A percentile compares a stretch with the other conserved stretches of the same genome.
These are phyloP conservation scores for Millerozyma acaciae DNA, from an alignment of 805 yeast genomes.

Conservation along the genomic window DNA sequence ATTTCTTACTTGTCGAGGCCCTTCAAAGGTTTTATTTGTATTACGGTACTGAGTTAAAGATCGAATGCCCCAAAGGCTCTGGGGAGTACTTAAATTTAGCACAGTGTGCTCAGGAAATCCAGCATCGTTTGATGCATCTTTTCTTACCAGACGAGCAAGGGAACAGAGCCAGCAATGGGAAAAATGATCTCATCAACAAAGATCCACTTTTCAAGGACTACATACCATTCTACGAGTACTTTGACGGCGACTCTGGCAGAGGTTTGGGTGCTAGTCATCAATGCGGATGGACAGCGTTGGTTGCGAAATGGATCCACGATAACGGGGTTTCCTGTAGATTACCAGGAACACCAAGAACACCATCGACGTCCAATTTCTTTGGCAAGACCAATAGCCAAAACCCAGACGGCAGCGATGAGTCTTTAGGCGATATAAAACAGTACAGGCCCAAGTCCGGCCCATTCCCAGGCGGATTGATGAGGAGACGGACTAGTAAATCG, in stretches of 20 bases:
- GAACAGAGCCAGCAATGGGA: slow-evolving; percentile 77
- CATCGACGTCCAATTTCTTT: slow-evolving; percentile 22
- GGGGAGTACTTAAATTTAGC: slow-evolving; percentile 75
- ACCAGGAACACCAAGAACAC: slow-evolving; percentile 42
- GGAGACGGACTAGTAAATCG: slow-evolving; percentile 76
- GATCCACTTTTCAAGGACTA: slow-evolving; percentile 73
- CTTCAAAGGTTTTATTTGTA: slow-evolving; percentile 82
- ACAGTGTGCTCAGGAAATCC: slow-evolving; percentile 86
- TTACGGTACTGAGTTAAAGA: slow-evolving; percentile 80
- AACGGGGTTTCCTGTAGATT: slow-evolving; percentile 68
- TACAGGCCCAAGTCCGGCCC: slow-evolving; percentile 46
- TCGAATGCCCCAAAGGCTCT: slow-evolving; percentile 84
- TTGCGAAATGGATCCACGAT: slow-evolving; percentile 88
- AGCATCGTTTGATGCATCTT: slow-evolving; percentile 76
- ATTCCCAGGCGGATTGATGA: slow-evolving; percentile 49
- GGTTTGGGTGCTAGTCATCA: slow-evolving; percentile 94
- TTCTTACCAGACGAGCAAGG: slow-evolving; percentile 66
- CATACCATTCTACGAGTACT: slow-evolving; percentile 80
- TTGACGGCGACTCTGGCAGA: slow-evolving; percentile 92
- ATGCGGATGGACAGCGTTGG: slow-evolving; percentile 94
- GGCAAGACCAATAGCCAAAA: slow-evolving; percentile 10
- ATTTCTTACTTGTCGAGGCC: slow-evolving; percentile 80
- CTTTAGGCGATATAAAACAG: slow-evolving; percentile 32
- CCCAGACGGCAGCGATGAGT: slow-evolving; percentile 14
- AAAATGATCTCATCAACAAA: slow-evolving; percentile 45